Evolutionary conservation across 345 rosid species (phyloP).

Genomic region (Firmiana major): DNA sequence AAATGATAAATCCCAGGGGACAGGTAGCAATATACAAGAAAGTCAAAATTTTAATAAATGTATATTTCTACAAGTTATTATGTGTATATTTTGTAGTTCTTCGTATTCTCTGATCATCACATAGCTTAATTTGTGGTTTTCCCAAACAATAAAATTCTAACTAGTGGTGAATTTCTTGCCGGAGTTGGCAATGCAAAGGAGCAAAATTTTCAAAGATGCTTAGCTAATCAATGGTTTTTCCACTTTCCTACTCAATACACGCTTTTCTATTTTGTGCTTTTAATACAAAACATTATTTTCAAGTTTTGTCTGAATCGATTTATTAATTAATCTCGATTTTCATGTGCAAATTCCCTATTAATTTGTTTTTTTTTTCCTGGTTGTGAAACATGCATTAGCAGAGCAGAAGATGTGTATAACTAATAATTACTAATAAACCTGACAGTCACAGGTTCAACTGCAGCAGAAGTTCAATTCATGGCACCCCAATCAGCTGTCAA

Average conservation of each 20-base stretch:
- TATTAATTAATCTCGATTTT: not conserved
- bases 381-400: not conserved
- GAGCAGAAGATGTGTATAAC: not conserved
- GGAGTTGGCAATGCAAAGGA: not conserved
- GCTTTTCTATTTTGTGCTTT: not conserved
- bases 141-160: not conserved
- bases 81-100: not conserved
- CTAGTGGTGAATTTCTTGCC: not conserved
- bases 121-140: not conserved
- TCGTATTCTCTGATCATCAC: not conserved
- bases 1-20: not conserved
- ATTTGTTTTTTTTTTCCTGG: not conserved
- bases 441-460: not conserved
- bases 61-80: not conserved
- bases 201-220: constrained; percentile 12
- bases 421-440: not conserved
- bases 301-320: too few relatives aligned
- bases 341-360: not conserved
- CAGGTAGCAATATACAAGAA: not conserved
- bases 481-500: not conserved
- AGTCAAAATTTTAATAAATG: not conserved
- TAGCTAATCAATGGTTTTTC: not conserved
- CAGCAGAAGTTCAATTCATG: constrained; percentile 6
- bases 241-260: not conserved
- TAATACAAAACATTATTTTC: too few relatives aligned